Evolutionary conservation across 306 rosid genomes (phyloP), one percentile per base, ranked within the genome.

Genomic region (Rosa lucieae): DNA sequence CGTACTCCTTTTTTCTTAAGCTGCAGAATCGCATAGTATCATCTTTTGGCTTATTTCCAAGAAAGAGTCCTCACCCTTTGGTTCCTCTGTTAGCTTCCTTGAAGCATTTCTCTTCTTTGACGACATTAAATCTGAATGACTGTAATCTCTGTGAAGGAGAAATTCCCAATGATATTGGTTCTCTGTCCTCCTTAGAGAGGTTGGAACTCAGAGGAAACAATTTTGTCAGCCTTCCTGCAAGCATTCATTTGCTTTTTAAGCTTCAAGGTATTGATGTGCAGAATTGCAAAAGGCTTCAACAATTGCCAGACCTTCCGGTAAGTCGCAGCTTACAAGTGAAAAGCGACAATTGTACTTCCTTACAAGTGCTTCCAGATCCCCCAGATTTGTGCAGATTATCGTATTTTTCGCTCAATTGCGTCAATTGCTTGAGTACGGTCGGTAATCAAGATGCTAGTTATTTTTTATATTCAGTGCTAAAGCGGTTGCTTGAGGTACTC

Each of bases 141-240:
- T 72, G 81, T 70, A 63, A 82, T 40, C 43, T 82, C 6, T 12
- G 8, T 18, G 72, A 76, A 20, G 78, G 20, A 42, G 55, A 10
- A 13, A 63, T 77, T 52, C 58, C 58, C 58, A 52, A 15, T 52
- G 58, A 52, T 17, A 26, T 26, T 26, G 29, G 29, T 26, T 26
- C 29, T 26, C 29, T 26, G 29, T 26, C 29, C 29, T 26, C 29
- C 29, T 26, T 26, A 26, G 29, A 26, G 29, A 0, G 29, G 29
- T 26, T 26, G 29, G 29, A 26, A 26, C 29, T 26, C 29, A 26
- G 29, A 26, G 29, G 29, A 26, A 26, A 26, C 29, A 26, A 26
- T 26, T 26, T 26, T 52, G 59, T 17, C 1, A 18, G 10, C 9
- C 59, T 52, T 52, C 59, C 59, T 53, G 59, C 21, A 17, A 18